Percentiles rank a stretch among this genome's conserved stretches.
Evolutionary conservation across 768 basidiomycete species (phyloP).

Genomic region (Naganishia antarctica): DNA sequence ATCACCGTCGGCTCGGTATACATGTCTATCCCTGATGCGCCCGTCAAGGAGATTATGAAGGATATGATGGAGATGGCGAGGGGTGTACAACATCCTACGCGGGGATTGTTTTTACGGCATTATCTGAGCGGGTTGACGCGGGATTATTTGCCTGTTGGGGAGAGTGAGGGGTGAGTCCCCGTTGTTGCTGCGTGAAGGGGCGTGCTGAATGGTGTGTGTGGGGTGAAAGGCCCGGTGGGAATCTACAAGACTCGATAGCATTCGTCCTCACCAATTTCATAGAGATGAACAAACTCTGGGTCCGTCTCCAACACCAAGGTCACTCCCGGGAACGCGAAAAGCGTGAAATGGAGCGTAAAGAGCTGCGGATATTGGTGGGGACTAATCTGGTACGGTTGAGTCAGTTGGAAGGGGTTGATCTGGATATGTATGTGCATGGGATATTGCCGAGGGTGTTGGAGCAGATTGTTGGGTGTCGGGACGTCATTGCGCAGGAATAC

Average conservation of each 20-base stretch:
- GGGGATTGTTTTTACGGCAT: constrained; percentile 90
- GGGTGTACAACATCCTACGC: constrained; percentile 92
- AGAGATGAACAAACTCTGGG: constrained; percentile 99
- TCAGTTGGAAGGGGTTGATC: constrained; percentile 92
- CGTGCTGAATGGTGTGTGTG: no score
- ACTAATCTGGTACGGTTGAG: constrained; percentile 94
- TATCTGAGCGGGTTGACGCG: constrained; percentile 95
- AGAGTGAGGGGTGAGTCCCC: constrained; percentile 65
- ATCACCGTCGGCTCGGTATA: constrained; percentile 98
- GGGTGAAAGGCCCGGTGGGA: constrained; percentile 83
- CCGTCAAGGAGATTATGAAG: constrained; percentile 99
- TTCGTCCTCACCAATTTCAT: constrained; percentile 98
- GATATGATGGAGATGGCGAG: constrained; percentile 99
- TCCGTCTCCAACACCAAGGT: constrained; percentile 93
- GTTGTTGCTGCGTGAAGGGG: no score
- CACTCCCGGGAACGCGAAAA: constrained; percentile 96
- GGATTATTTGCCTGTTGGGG: constrained; percentile 86
- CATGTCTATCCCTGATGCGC: constrained; percentile 96
- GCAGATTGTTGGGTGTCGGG: constrained; percentile 97
- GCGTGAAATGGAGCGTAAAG: constrained; percentile 90
- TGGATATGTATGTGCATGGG: constrained; percentile 76
- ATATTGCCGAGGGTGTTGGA: constrained; percentile 92
- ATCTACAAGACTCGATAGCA: constrained; percentile 87
- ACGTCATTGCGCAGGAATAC: constrained; percentile 98
- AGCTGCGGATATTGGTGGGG: constrained; percentile 90